Evolutionary conservation across 108 stramenopile genomes (phyloP), one percentile per base, ranked within the genome.

Genomic region (Mediolabrus comicus): DNA sequence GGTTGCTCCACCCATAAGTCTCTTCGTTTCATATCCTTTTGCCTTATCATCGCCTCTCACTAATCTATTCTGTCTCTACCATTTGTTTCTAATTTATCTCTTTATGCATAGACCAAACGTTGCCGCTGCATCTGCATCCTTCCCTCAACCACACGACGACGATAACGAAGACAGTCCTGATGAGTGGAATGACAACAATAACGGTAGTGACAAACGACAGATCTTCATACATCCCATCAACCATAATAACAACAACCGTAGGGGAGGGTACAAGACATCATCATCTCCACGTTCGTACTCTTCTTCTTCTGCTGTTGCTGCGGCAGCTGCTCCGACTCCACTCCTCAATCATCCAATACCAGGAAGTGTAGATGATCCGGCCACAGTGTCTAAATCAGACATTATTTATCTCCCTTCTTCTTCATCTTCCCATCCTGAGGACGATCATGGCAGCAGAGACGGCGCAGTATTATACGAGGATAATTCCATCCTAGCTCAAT

Each of bases 321-420:
- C 60, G 25, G 4, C 35, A 12, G 2, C 36, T 4, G 22, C 19
- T 24, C n/a, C 30, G 9, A 17, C 60, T 22, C 60, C 60, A 11
- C 60, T 61, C 24, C 60, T 61, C 60, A 38, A 61, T 36, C 5
- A 22, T 34, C 60, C 60, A 0, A 61, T 61, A 27, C 60, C 60
- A 11, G 60, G 60, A 25, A 61, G 60, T 12, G 39, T 22, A 1
- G 25, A 61, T 8, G 60, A 61, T 38, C 60, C 60, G n/a, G 60
- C 60, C 0, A 61, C 60, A 35, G 39, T 61, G 60, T 61, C 60
- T 38, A 61, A 61, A 61, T 19, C 60, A 0, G 35, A 61, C n/a
- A 22, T 59, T 59, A 2, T 31, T 13, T 35, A 13, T 28, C 33
- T 35, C 32, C 49, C 27, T 3, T 30, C 36, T 22, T 13, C 62